Percentiles rank a stretch among this genome's conserved stretches.
Conservation (phyloP, 345 rosid species). For the Hirschfeldia incana region DNA sequence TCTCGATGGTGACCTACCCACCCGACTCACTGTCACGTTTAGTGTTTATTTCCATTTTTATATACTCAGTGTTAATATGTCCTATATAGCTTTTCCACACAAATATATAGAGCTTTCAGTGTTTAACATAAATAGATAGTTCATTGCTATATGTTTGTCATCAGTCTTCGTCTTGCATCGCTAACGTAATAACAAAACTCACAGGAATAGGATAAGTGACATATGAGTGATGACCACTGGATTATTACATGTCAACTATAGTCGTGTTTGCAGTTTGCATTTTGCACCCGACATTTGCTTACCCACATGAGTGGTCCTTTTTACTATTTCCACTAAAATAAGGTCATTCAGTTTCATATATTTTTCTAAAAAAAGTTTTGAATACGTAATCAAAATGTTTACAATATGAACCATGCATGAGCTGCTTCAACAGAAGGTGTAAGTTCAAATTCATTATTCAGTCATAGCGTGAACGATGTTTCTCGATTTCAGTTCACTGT, state of each 20-base stretch:
- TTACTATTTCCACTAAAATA: constrained; percentile 8
- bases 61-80: not conserved
- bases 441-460: constrained; percentile 10
- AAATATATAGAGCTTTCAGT: not conserved
- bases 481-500: not conserved
- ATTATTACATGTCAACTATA: constrained; percentile 21
- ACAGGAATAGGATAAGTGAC: not conserved
- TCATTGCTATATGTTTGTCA: not conserved
- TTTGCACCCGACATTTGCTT: constrained; percentile 36
- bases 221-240: constrained; percentile 9
- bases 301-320: constrained; percentile 37
- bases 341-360: too few relatives aligned
- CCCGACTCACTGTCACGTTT: constrained; percentile 20
- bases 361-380: too few relatives aligned
- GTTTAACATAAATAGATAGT: not conserved
- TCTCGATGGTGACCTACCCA: constrained; percentile 25
- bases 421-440: not conserved
- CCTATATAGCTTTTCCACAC: not conserved
- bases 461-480: not conserved
- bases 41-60: constrained; percentile 23
- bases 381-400: not conserved
- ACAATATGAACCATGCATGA: not conserved
- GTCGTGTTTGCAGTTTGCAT: constrained; percentile 19
- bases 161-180: not conserved
- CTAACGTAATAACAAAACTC: not conserved